Percentiles rank a stretch among this genome's conserved stretches.
Conservation (phyloP, 2,329 filamentous ascomycete genomes). For the Alternaria sp. region DNA sequence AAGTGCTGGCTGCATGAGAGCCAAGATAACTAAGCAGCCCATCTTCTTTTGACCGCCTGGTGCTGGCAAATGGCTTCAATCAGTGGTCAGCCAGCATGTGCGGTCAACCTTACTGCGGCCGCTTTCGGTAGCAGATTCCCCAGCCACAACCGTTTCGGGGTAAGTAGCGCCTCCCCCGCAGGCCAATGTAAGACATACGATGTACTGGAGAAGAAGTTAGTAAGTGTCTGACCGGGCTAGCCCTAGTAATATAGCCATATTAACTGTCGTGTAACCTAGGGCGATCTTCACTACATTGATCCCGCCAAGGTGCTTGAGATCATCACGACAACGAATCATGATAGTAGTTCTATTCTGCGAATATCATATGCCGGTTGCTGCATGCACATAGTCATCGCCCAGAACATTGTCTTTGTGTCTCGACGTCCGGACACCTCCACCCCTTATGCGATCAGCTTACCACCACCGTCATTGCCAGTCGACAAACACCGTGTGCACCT, state of each 20-base stretch:
- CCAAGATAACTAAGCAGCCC: neutral
- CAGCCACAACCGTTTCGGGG: neutral
- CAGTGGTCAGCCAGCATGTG: neutral
- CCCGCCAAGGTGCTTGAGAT: neutral
- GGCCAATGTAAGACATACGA: neutral
- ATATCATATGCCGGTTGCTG: neutral
- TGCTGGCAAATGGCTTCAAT: neutral
- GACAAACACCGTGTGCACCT: neutral
- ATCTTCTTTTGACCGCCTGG: neutral
- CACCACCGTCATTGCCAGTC: neutral
- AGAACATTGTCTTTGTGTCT: neutral
- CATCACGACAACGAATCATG: neutral
- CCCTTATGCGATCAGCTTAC: constrained; percentile 10
- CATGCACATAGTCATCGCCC: neutral
- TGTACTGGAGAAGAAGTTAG: neutral
- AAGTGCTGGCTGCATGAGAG: neutral
- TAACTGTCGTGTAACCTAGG: constrained; percentile 10
- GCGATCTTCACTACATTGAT: neutral
- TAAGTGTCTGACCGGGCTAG: neutral
- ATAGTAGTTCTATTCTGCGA: neutral
- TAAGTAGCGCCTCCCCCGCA: neutral
- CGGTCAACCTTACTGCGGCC: neutral
- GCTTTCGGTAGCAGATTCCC: neutral
- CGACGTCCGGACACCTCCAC: neutral
- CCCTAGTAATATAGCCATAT: constrained; percentile 2